phyloP scores from a whole-genome alignment of 257 asterid species.

The Scutellaria barbata region DNA sequence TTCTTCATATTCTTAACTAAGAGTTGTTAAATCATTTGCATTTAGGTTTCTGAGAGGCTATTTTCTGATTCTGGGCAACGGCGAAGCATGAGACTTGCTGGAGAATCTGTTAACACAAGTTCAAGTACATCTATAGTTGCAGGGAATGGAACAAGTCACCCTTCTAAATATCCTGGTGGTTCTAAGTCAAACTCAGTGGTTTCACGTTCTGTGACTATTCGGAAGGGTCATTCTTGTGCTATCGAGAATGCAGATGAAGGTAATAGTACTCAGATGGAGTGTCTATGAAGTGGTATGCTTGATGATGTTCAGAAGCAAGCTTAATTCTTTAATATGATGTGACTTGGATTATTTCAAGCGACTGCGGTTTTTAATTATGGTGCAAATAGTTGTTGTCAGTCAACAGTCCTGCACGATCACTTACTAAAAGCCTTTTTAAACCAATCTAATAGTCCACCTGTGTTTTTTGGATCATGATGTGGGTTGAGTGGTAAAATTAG shows the following conservation, averaged over 20 bases:
- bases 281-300: slow-evolving; percentile 8
- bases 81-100: slow-evolving; percentile 90
- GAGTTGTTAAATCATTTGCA: slow-evolving; percentile 38
- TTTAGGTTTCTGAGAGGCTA: slow-evolving; percentile 92
- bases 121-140: slow-evolving; percentile 54
- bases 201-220: slow-evolving; percentile 65
- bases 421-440: background rate
- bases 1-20: slow-evolving; percentile 24
- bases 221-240: slow-evolving; percentile 75
- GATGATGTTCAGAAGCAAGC: slow-evolving; percentile 15
- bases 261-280: slow-evolving; percentile 41
- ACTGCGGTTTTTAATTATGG: slow-evolving; percentile 16
- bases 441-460: background rate
- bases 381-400: background rate
- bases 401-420: background rate
- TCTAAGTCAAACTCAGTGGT: slow-evolving; percentile 63
- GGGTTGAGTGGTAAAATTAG: background rate
- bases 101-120: slow-evolving; percentile 65
- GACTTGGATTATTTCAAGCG: slow-evolving; percentile 19
- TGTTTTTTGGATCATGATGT: slow-evolving; percentile 11
- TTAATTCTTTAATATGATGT: slow-evolving; percentile 27
- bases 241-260: slow-evolving; percentile 82
- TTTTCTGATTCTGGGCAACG: slow-evolving; percentile 95
- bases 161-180: slow-evolving; percentile 69
- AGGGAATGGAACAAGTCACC: slow-evolving; percentile 71